These are phyloP conservation scores for Septoria linicola DNA, from an alignment of 2,329 filamentous ascomycete genomes.

Conservation along the genomic window DNA sequence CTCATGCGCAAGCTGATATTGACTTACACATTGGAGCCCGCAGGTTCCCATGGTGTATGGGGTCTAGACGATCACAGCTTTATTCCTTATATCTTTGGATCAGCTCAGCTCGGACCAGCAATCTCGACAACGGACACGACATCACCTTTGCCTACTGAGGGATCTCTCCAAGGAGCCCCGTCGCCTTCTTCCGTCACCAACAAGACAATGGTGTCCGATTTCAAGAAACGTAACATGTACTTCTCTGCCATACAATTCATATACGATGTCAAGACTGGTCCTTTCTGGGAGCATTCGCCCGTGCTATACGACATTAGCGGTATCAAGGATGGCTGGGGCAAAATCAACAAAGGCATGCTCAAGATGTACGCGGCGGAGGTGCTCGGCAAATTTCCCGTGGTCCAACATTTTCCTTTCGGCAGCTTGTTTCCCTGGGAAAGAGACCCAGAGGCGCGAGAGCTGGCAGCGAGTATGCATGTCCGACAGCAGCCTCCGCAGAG, in stretches of 20 bases:
- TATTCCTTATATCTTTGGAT: conserved; percentile 90
- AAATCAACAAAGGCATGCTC: conserved; percentile 96
- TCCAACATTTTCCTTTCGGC: conserved; percentile 76
- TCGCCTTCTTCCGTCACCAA: conserved; percentile 65
- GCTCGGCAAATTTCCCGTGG: conserved; percentile 91
- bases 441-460: conserved; percentile 43
- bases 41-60: conserved; percentile 96
- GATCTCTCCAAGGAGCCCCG: conserved; percentile 67
- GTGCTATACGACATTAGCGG: conserved; percentile 94
- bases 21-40: conserved; percentile 90
- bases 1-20: conserved; percentile 81
- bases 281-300: conserved; percentile 92
- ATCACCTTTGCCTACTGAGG: conserved; percentile 67
- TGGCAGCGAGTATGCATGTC: conserved; percentile 29
- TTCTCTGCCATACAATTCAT: conserved; percentile 97
- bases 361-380: conserved; percentile 99
- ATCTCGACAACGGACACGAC: conserved; percentile 57
- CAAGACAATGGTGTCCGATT: conserved; percentile 41
- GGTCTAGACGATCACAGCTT: conserved; percentile 98
- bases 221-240: conserved; percentile 64
- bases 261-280: conserved; percentile 91
- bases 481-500: conserved; percentile 34
- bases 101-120: conserved; percentile 79
- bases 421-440: conserved; percentile 51
- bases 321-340: conserved; percentile 86